A percentile compares a stretch with the other conserved stretches of the same genome.
Evolutionary conservation across 2,329 filamentous ascomycete genomes (phyloP).

Genomic region (Fusarium sublunatum): DNA sequence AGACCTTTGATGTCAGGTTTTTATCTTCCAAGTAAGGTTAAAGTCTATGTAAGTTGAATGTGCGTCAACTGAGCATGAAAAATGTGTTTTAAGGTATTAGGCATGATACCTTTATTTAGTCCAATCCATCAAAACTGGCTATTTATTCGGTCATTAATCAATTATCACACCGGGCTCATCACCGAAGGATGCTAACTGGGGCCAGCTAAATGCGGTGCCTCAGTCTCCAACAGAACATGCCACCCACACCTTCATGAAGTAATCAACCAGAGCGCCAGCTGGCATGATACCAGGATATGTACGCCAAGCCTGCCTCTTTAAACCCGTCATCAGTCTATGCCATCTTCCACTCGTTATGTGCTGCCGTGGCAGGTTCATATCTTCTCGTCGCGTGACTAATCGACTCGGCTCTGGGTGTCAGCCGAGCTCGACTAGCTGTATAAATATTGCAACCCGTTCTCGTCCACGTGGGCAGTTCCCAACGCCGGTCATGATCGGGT

Average conservation of each 20-base stretch:
- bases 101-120: neutral
- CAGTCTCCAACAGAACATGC: slow-evolving; percentile 39
- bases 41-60: no score
- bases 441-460: slow-evolving; percentile 25
- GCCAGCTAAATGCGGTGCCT: slow-evolving; percentile 30
- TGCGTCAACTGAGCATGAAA: no score
- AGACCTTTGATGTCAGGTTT: no score
- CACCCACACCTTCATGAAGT: slow-evolving; percentile 41
- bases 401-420: slow-evolving; percentile 36
- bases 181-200: slow-evolving; percentile 30
- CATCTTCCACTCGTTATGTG: slow-evolving; percentile 46
- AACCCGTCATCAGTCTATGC: slow-evolving; percentile 43
- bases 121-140: slow-evolving; percentile 9
- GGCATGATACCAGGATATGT: slow-evolving; percentile 48
- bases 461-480: slow-evolving; percentile 18
- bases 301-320: slow-evolving; percentile 48
- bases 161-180: slow-evolving; percentile 43
- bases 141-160: slow-evolving; percentile 48
- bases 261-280: slow-evolving; percentile 50
- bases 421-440: slow-evolving; percentile 24
- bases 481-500: slow-evolving; percentile 23
- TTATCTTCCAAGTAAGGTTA: no score
- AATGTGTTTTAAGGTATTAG: no score
- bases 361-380: slow-evolving; percentile 41
- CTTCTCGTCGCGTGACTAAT: slow-evolving; percentile 37